Evolutionary conservation across 257 asterid species (phyloP), one percentile per base, ranked within the genome.

Genomic region (Schizonepeta tenuifolia): DNA sequence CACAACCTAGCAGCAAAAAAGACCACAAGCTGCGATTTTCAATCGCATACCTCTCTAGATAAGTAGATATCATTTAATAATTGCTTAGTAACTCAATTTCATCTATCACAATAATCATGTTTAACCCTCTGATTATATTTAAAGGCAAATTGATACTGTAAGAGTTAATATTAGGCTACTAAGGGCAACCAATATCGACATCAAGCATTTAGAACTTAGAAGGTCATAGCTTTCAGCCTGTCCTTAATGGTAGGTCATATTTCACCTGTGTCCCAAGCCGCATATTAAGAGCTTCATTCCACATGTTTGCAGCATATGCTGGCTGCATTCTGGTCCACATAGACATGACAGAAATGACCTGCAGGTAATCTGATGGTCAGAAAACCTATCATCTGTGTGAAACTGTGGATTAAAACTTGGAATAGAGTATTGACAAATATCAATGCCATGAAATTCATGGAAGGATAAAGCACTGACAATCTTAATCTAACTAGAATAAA

Each of bases 311-410:
- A 81, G 99, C 99, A 81, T 95, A 90, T 65, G 97, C 85, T 57
- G 99, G 99, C 89, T 92, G 98, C 92, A 95, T 83, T 83, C 99
- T 85, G 5, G 98, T 87, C 99, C 99, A 95, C 98, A 95, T 95
- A 67, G 97, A 95, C 98, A 95, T 95, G 91, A 87, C 91, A 88
- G 97, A 95, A 78, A 92, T 85, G 65, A 95, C 99, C 99, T 95
- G 88, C 76, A 81, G 9, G 58, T 14, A 72, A 62, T 75, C 65
- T 49, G 15, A 65, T 58, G 47, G 56, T 80, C 54, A 80, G 78
- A 60, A 21, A 66, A 60, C 11, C 14, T 15, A 38, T 67, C 46
- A n/a, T 36, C 47, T 11, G 41, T 36, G 17, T 5, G 21, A 65
- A 26, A 20, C 59, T 26, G 10, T 73, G 15, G 15, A 20, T 22